A percentile compares a stretch with the other conserved stretches of the same genome.
Evolutionary conservation across 2,329 filamentous ascomycete genomes (phyloP).

Genomic region (Fusarium subtropicale): DNA sequence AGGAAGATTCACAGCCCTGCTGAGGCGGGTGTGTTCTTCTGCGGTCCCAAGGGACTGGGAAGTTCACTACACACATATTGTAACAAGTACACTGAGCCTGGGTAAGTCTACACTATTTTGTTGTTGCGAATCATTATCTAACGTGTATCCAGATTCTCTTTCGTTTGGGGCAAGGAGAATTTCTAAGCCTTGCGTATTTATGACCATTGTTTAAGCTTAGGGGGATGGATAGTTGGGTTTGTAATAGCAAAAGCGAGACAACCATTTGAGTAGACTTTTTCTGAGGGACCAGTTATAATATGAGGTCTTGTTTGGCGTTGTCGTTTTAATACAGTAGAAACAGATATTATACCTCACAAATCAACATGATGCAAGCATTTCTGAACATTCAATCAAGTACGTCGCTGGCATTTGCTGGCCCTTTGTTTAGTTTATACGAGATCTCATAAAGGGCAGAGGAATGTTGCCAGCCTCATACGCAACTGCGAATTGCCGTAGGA

Average conservation of each 20-base stretch:
- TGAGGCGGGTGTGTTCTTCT: slow-evolving; percentile 86
- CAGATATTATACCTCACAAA: slow-evolving; percentile 22
- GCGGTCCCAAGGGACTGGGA: slow-evolving; percentile 82
- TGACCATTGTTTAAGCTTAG: slow-evolving; percentile 1
- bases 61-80: slow-evolving; percentile 84
- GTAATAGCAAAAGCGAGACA: slow-evolving; percentile 24
- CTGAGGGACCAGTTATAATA: slow-evolving; percentile 3
- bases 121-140: slow-evolving; percentile 41
- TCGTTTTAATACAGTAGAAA: slow-evolving; percentile 39
- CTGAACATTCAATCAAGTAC: not conserved
- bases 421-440: not conserved
- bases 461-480: slow-evolving; percentile 5
- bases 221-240: slow-evolving; percentile 19
- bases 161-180: slow-evolving; percentile 77
- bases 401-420: not conserved
- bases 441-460: not conserved
- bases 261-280: slow-evolving; percentile 28
- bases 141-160: slow-evolving; percentile 65
- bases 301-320: slow-evolving; percentile 31
- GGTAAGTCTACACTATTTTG: slow-evolving; percentile 59
- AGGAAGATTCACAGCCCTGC: slow-evolving; percentile 80
- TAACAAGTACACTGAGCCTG: slow-evolving; percentile 88
- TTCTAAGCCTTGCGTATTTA: slow-evolving; percentile 47
- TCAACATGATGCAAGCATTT: slow-evolving; percentile 24
- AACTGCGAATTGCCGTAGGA: not conserved